phyloP scores from a whole-genome alignment of 2,329 filamentous ascomycete genomes.

The Coniochaeta sp. region DNA sequence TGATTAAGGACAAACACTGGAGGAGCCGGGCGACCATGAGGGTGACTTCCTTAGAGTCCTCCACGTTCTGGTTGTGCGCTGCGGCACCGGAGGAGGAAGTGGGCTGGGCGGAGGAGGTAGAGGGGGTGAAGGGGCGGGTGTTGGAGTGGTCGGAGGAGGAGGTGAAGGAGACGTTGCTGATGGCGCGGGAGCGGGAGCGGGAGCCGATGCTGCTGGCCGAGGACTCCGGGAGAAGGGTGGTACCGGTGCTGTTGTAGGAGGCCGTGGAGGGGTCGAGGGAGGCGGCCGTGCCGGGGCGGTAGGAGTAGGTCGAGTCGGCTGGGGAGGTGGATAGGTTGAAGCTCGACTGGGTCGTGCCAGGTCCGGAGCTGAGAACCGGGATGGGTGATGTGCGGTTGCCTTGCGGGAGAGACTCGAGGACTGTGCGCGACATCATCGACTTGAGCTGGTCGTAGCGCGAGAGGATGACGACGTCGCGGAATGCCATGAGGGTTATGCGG shows the following conservation, averaged over 20 bases:
- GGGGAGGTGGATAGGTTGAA: constrained; percentile 45
- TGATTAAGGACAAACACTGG: constrained; percentile 91
- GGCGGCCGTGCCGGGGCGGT: constrained; percentile 67
- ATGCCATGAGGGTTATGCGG: constrained; percentile 80
- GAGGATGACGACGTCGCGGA: constrained; percentile 82
- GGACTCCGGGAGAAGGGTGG: constrained; percentile 68
- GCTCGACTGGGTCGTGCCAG: constrained; percentile 5
- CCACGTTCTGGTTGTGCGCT: constrained; percentile 51
- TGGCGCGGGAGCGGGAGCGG: constrained; percentile 73
- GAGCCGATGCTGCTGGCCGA: constrained; percentile 36
- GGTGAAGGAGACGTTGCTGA: constrained; percentile 69
- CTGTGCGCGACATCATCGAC: constrained; percentile 81
- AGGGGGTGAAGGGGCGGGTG: constrained; percentile 45
- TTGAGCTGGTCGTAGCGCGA: constrained; percentile 85
- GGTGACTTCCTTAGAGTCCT: constrained; percentile 73
- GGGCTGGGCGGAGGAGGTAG: constrained; percentile 8
- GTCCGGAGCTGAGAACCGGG: constrained; percentile 32
- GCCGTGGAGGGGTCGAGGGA: constrained; percentile 66
- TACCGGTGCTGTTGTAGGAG: constrained; percentile 73
- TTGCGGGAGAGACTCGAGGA: constrained; percentile 68
- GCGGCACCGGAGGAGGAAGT: too few species aligned
- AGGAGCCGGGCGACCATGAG: constrained; percentile 94
- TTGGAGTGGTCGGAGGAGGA: constrained; percentile 20
- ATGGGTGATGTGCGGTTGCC: too few species aligned
- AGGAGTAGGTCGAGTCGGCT: constrained; percentile 32